Conservation (phyloP, 208 protist genomes). For the Leishmania major region DNA sequence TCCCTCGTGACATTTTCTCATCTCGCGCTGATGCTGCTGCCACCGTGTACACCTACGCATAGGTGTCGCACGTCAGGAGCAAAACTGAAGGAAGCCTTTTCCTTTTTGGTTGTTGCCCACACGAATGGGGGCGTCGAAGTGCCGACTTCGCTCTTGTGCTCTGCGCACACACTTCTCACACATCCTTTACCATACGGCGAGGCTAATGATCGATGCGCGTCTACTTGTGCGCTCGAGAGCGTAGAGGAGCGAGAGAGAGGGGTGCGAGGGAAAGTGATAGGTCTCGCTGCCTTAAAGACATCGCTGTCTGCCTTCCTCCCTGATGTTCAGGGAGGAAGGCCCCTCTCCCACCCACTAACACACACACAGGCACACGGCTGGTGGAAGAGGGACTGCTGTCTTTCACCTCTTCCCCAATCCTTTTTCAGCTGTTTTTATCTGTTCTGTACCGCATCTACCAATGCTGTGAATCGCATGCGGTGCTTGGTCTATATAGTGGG, state of each 20-base stretch:
- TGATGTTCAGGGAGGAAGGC: neutral
- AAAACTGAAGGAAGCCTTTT: neutral
- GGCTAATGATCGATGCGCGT: neutral
- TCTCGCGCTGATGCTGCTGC: neutral
- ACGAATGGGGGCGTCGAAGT: neutral
- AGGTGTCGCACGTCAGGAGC: neutral
- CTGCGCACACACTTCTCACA: neutral
- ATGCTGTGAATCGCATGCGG: neutral
- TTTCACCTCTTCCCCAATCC: neutral
- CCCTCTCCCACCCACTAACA: neutral
- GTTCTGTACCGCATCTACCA: neutral
- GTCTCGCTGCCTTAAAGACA: neutral
- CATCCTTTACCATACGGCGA: neutral
- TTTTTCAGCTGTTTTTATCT: neutral
- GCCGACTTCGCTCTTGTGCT: neutral
- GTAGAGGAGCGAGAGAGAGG: neutral
- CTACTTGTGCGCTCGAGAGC: neutral
- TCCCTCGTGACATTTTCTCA: neutral
- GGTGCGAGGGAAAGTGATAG: neutral
- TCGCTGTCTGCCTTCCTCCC: neutral
- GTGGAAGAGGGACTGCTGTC: neutral
- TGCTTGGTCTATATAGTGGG: neutral
- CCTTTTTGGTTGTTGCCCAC: neutral
- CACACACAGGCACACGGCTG: neutral
- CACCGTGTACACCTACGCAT: neutral